phyloP scores from a whole-genome alignment of 2,329 filamentous ascomycete species.

The Epichloe festucae region DNA sequence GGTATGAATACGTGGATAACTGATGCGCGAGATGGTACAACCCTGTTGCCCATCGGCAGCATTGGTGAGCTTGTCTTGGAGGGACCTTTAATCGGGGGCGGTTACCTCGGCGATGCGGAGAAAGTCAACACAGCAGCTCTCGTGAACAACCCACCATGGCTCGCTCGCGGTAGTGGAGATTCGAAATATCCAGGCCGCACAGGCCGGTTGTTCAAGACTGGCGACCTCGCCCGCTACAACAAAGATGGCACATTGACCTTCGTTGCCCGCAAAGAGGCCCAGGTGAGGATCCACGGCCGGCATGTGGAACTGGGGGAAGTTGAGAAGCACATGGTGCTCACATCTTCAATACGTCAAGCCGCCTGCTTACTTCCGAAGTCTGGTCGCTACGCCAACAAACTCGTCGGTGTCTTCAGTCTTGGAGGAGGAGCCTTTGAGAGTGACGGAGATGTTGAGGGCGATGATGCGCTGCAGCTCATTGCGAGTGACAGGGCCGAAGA shows the following conservation, averaged over 20 bases:
- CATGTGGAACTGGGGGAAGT: slow-evolving; percentile 30
- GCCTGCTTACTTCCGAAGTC: background rate
- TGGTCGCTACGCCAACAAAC: slow-evolving; percentile 2
- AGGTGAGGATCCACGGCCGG: slow-evolving; percentile 44
- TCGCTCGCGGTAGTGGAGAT: slow-evolving; percentile 3
- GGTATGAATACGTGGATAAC: slow-evolving; percentile 12
- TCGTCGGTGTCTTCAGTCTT: slow-evolving; percentile 6
- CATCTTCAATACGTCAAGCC: background rate
- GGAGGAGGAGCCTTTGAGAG: background rate
- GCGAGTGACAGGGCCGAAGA: background rate
- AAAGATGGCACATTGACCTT: slow-evolving; percentile 24
- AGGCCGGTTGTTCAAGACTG: slow-evolving; percentile 12
- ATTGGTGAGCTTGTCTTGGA: slow-evolving; percentile 17
- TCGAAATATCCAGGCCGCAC: background rate
- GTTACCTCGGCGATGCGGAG: slow-evolving; percentile 11
- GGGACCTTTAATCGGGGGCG: slow-evolving; percentile 12
- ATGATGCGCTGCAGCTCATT: background rate
- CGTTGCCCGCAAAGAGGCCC: slow-evolving; percentile 38
- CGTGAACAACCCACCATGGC: slow-evolving; percentile 7
- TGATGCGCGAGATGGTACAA: slow-evolving; percentile 6
- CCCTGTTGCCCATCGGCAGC: slow-evolving; percentile 10
- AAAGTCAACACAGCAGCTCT: slow-evolving; percentile 4
- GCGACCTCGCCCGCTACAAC: slow-evolving; percentile 15
- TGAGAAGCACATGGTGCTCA: slow-evolving; percentile 7
- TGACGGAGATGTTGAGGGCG: background rate